A percentile compares a stretch with the other conserved stretches of the same genome.
phyloP scores from a whole-genome alignment of 768 basidiomycete genomes.

The Boletus tylopilopsis region DNA sequence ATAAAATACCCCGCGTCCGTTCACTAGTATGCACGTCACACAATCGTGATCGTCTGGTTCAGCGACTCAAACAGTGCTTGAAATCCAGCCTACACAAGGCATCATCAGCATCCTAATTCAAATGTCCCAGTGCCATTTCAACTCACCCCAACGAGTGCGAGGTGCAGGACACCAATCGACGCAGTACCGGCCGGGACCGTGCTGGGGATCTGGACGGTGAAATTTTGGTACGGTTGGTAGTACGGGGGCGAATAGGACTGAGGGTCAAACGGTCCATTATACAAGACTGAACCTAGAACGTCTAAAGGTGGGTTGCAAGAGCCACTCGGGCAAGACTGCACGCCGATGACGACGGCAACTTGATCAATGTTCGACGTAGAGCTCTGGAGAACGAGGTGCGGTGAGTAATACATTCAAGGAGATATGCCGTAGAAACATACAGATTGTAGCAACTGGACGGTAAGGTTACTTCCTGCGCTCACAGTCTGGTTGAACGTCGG shows the following conservation, averaged over 20 bases:
- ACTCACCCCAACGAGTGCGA: conserved; percentile 41
- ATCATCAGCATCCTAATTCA: neutral
- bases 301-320: conserved; percentile 26
- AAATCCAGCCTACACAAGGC: conserved; percentile 28
- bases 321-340: conserved; percentile 36
- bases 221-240: conserved; percentile 45
- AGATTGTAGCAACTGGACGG: conserved; percentile 45
- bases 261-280: conserved; percentile 43
- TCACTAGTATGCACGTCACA: conserved; percentile 10
- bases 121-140: neutral
- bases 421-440: conserved; percentile 29
- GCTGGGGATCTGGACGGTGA: conserved; percentile 40
- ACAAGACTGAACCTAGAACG: conserved; percentile 42
- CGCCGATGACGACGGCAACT: conserved; percentile 43
- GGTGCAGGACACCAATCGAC: conserved; percentile 35
- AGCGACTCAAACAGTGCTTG: conserved; percentile 30
- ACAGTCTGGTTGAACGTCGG: conserved; percentile 33
- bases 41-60: conserved; percentile 30
- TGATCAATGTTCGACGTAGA: conserved; percentile 38
- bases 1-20: too few relatives aligned
- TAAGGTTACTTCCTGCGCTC: conserved; percentile 35
- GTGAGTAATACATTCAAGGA: neutral
- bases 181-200: conserved; percentile 27
- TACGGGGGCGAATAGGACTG: conserved; percentile 9
- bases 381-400: conserved; percentile 25